Conservation (phyloP, 768 basidiomycete species). For the Hemileccinum rubropunctum region DNA sequence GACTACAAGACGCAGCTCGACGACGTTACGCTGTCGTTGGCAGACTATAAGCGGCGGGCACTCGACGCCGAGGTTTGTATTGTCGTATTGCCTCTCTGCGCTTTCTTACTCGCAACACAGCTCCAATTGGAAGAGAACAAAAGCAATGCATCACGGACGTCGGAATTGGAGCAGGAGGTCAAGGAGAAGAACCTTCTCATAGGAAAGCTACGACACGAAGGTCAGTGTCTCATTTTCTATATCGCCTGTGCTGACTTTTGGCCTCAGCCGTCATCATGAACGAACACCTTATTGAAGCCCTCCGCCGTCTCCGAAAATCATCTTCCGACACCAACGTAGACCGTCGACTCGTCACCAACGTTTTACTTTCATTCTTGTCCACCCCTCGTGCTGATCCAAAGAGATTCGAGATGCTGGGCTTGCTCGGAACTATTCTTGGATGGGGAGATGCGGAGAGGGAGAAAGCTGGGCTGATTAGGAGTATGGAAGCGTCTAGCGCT, state of each 20-base stretch:
- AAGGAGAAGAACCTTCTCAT: slow-evolving; percentile 95
- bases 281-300: slow-evolving; percentile 95
- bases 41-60: slow-evolving; percentile 90
- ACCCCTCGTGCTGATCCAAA: slow-evolving; percentile 92
- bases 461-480: slow-evolving; percentile 61
- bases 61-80: slow-evolving; percentile 77
- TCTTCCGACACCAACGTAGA: slow-evolving; percentile 89
- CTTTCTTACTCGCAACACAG: slow-evolving; percentile 35
- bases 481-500: slow-evolving; percentile 41
- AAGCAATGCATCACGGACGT: slow-evolving; percentile 60
- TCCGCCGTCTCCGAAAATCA: slow-evolving; percentile 87
- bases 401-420: slow-evolving; percentile 92
- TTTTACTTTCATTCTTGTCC: slow-evolving; percentile 84
- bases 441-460: slow-evolving; percentile 93
- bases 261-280: slow-evolving; percentile 87
- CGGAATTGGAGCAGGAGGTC: slow-evolving; percentile 81
- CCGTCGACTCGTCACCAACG: slow-evolving; percentile 89
- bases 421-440: slow-evolving; percentile 85
- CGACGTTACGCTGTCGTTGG: slow-evolving; percentile 68
- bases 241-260: slow-evolving; percentile 3
- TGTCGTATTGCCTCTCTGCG: not conserved
- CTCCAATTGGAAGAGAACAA: slow-evolving; percentile 73
- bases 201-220: slow-evolving; percentile 94
- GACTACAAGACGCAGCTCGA: slow-evolving; percentile 77
- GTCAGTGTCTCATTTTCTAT: slow-evolving; percentile 38